These are phyloP conservation scores for Heritiera fomes DNA, from an alignment of 345 rosid species.

Conservation along the genomic window DNA sequence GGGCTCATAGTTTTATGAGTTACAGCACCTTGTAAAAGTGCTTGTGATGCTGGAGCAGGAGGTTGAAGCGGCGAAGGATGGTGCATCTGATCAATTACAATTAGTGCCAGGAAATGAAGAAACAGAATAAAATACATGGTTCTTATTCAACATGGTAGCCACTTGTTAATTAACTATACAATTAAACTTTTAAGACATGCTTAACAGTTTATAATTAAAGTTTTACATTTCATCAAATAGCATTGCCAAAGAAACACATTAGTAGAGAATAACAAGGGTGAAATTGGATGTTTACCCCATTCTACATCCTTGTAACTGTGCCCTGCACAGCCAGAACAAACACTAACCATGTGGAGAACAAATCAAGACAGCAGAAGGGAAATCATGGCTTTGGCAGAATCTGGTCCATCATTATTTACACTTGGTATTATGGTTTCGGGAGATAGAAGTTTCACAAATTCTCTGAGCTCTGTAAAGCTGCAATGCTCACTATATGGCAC, in stretches of 20 bases:
- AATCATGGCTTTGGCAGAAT: constrained; percentile 71
- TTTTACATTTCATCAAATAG: neutral
- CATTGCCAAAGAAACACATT: neutral
- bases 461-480: constrained; percentile 80
- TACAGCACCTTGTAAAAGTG: too few relatives aligned
- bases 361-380: constrained; percentile 54
- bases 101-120: too few relatives aligned
- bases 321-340: too few relatives aligned
- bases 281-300: neutral
- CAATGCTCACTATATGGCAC: constrained; percentile 96
- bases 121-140: too few relatives aligned
- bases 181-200: neutral
- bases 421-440: constrained; percentile 80
- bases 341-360: too few relatives aligned
- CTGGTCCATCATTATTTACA: constrained; percentile 81
- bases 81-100: too few relatives aligned
- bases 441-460: constrained; percentile 72
- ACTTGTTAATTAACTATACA: too few relatives aligned
- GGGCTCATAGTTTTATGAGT: too few relatives aligned
- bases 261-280: neutral
- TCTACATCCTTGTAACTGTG: neutral
- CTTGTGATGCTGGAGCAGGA: too few relatives aligned
- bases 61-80: too few relatives aligned
- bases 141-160: too few relatives aligned
- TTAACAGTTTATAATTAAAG: neutral